Evolutionary conservation across 306 rosid genomes (phyloP).

Genomic region (Leucaena leucocephala): DNA sequence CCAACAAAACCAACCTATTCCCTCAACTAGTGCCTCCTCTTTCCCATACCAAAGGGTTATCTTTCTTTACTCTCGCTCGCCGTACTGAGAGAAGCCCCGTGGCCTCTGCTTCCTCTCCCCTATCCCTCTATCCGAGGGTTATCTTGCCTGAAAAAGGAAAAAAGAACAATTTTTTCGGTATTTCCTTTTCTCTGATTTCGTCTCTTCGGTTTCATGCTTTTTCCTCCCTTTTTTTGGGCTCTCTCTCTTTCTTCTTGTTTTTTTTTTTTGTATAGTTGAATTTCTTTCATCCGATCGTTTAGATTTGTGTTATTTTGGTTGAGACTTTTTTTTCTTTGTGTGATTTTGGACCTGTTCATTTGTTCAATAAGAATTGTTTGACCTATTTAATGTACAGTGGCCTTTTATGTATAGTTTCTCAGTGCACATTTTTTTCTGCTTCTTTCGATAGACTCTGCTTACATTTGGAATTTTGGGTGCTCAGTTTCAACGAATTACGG

Average conservation of each 20-base stretch:
- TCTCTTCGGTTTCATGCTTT: not conserved
- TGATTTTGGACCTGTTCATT: not conserved
- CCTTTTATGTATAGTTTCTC: not conserved
- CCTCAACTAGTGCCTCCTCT: not conserved
- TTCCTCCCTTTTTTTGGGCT: not conserved
- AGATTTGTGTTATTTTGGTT: not conserved
- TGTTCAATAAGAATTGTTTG: not conserved
- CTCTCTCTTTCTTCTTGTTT: not conserved
- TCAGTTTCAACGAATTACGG: not conserved
- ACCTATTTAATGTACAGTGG: not conserved
- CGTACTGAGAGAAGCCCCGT: not conserved
- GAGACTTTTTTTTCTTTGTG: not conserved
- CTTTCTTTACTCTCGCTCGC: not conserved
- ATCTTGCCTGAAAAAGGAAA: slow-evolving; percentile 6
- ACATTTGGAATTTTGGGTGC: not conserved
- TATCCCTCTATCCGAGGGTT: slow-evolving; percentile 26
- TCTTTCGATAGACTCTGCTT: not conserved
- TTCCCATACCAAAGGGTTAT: slow-evolving; percentile 1
- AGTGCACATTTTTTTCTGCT: not conserved
- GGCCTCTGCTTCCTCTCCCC: not conserved
- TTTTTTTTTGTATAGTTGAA: slow-evolving; percentile 12
- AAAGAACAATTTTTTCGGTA: slow-evolving; percentile 25
- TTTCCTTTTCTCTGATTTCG: not conserved
- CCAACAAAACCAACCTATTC: not conserved
- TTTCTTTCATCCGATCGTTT: slow-evolving; percentile 2